Percentiles rank a stretch among this genome's conserved stretches.
These are phyloP conservation scores for Bothriochloa decipiens DNA, from an alignment of 176 grass and related monocot genomes.

Conservation along the genomic window DNA sequence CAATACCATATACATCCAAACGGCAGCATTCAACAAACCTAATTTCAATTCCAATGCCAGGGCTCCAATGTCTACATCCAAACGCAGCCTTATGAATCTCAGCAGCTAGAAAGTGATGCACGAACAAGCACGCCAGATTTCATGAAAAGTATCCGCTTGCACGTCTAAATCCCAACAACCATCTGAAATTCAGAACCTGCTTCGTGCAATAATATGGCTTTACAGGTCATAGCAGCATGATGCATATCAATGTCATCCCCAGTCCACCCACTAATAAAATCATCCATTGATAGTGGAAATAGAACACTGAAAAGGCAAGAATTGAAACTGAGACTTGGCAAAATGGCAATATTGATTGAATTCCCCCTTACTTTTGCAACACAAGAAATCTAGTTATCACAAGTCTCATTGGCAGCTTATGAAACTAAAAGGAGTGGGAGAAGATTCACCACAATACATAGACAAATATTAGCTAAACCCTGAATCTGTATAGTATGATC, in stretches of 20 bases:
- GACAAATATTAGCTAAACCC: slow-evolving; percentile 52
- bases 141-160: background rate
- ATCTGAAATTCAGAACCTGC: slow-evolving; percentile 7
- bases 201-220: background rate
- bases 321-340: background rate
- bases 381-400: slow-evolving; percentile 45
- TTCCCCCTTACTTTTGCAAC: slow-evolving; percentile 33
- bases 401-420: slow-evolving; percentile 19
- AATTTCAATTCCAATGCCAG: too few species aligned
- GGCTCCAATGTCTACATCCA: too few species aligned
- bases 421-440: slow-evolving; percentile 26
- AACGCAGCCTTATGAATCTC: slow-evolving; percentile 21
- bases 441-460: slow-evolving; percentile 46
- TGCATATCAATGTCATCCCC: background rate
- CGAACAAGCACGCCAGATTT: background rate
- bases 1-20: too few species aligned
- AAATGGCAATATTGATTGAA: slow-evolving; percentile 34
- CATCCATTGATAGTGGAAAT: background rate
- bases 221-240: background rate
- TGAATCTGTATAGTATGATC: slow-evolving; percentile 67
- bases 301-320: background rate
- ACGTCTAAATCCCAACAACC: background rate
- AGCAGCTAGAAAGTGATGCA: background rate
- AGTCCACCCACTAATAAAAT: background rate
- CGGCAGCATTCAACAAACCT: too few species aligned